Evolutionary conservation across 441 rosid genomes (phyloP).

Genomic region (Populus tomentosa): DNA sequence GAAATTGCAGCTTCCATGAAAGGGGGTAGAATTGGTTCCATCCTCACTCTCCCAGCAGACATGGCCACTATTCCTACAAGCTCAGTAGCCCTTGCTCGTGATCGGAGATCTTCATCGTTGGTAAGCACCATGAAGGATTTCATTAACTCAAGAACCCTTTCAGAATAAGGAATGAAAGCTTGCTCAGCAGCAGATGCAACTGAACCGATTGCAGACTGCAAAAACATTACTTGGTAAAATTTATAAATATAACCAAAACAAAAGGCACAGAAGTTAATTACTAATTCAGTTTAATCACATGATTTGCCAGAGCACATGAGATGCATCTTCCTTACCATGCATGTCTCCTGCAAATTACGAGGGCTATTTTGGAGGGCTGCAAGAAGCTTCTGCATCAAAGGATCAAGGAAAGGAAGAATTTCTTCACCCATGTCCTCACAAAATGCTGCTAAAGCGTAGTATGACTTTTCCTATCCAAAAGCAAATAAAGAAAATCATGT

Average conservation of each 20-base stretch:
- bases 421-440: slow-evolving; percentile 99
- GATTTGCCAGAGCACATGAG: background rate
- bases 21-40: slow-evolving; percentile 80
- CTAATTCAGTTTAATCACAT: background rate
- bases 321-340: slow-evolving; percentile 67
- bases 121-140: slow-evolving; percentile 93
- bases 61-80: slow-evolving; percentile 98
- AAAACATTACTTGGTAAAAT: slow-evolving; percentile 14
- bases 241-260: slow-evolving; percentile 9
- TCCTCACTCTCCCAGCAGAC: slow-evolving; percentile 83
- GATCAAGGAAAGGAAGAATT: slow-evolving; percentile 87
- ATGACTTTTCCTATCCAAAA: slow-evolving; percentile 78
- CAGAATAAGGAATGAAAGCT: slow-evolving; percentile 96
- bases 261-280: background rate
- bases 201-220: slow-evolving; percentile 97
- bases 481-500: slow-evolving; percentile 5
- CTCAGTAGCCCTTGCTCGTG: slow-evolving; percentile 98
- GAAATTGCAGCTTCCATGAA: slow-evolving; percentile 95
- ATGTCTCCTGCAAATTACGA: slow-evolving; percentile 95
- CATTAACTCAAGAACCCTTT: slow-evolving; percentile 82
- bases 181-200: slow-evolving; percentile 98
- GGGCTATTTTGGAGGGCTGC: slow-evolving; percentile 77
- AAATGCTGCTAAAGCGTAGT: slow-evolving; percentile 97
- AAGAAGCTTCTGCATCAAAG: slow-evolving; percentile 87
- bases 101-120: slow-evolving; percentile 82